phyloP scores from a whole-genome alignment of 2,329 filamentous ascomycete genomes.

The Tolypocladium capitatum region DNA sequence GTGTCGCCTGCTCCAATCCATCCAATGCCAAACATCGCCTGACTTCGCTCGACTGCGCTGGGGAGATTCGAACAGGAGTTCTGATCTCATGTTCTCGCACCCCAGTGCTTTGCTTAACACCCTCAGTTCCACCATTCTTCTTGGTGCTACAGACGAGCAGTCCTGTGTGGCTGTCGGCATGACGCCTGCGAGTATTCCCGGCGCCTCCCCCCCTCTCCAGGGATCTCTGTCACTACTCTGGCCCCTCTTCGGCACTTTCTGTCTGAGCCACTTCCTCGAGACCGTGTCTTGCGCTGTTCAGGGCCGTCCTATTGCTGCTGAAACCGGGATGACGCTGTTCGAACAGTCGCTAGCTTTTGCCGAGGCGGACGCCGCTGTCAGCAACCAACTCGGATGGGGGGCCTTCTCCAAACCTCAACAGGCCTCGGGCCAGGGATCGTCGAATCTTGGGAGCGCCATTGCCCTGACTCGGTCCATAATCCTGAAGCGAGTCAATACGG shows the following conservation, averaged over 20 bases:
- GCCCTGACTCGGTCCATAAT: slow-evolving; percentile 52
- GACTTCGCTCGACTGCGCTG: slow-evolving; percentile 58
- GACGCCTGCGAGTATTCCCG: slow-evolving; percentile 39
- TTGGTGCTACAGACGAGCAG: slow-evolving; percentile 59
- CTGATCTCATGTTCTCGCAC: slow-evolving; percentile 56
- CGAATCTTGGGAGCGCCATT: slow-evolving; percentile 19
- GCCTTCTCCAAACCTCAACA: slow-evolving; percentile 39
- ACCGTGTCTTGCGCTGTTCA: slow-evolving; percentile 79
- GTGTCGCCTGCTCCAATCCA: slow-evolving; percentile 60
- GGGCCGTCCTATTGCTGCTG: slow-evolving; percentile 63
- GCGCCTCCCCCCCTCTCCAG: slow-evolving; percentile 39
- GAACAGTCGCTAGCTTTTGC: slow-evolving; percentile 94
- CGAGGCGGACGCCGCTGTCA: slow-evolving; percentile 81
- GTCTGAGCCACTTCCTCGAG: slow-evolving; percentile 75
- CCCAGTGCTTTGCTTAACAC: slow-evolving; percentile 58
- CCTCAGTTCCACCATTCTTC: slow-evolving; percentile 57
- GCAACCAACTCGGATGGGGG: slow-evolving; percentile 63
- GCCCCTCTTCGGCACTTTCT: slow-evolving; percentile 59
- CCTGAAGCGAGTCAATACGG: slow-evolving; percentile 69
- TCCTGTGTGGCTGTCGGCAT: slow-evolving; percentile 69
- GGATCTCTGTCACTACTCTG: slow-evolving; percentile 70
- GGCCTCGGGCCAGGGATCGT: slow-evolving; percentile 14
- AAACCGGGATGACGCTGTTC: slow-evolving; percentile 92
- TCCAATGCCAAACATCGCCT: slow-evolving; percentile 81
- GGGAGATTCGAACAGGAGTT: slow-evolving; percentile 50